Conservation (phyloP, 805 yeast species). For the Wickerhamia fluorescens region DNA sequence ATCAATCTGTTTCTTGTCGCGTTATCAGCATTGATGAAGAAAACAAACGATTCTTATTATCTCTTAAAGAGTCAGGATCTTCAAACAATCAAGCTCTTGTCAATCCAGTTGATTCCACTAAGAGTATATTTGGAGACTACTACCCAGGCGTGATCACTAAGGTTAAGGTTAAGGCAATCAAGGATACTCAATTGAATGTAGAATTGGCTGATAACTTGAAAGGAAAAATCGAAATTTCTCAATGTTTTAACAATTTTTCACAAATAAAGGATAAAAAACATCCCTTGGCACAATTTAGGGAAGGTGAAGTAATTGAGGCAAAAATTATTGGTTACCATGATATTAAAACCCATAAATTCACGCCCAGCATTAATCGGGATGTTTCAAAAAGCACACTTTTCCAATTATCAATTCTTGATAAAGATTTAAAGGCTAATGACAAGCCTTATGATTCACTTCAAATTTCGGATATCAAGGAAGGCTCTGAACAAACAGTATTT, state of each 20-base stretch:
- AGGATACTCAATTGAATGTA: conserved; percentile 68
- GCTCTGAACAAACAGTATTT: conserved; percentile 48
- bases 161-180: conserved; percentile 55
- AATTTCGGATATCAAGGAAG: conserved; percentile 40
- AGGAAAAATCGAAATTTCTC: conserved; percentile 75
- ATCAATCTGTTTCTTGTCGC: conserved; percentile 66
- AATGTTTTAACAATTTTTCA: conserved; percentile 47
- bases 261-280: conserved; percentile 51
- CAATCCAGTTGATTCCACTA: conserved; percentile 56
- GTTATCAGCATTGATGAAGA: conserved; percentile 65
- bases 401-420: conserved; percentile 55
- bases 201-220: conserved; percentile 68
- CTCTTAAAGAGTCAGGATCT: conserved; percentile 37
- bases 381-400: conserved; percentile 48
- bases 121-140: conserved; percentile 44
- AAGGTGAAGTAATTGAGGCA: conserved; percentile 52
- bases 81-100: conserved; percentile 25
- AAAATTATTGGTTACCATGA: conserved; percentile 75
- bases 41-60: conserved; percentile 61
- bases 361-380: conserved; percentile 54
- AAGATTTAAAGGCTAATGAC: conserved; percentile 25
- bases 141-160: conserved; percentile 55
- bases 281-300: conserved; percentile 54
- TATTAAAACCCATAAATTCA: conserved; percentile 56
- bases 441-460: conserved; percentile 21